These are phyloP conservation scores for Helotiales sp. DNA, from an alignment of 2,329 filamentous ascomycete species.

Conservation along the genomic window DNA sequence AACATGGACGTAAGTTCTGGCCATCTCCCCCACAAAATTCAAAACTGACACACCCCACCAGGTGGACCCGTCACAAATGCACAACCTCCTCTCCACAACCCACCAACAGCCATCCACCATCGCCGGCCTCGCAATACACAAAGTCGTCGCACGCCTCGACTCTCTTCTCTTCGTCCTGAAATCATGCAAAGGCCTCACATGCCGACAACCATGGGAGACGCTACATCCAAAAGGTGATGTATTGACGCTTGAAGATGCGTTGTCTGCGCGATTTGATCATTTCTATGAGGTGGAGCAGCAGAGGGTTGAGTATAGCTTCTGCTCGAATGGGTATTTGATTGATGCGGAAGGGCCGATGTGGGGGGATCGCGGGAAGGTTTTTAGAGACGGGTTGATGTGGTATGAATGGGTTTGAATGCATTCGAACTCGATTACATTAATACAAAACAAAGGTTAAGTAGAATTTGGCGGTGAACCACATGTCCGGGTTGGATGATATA, in stretches of 20 bases:
- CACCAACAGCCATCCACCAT: background rate
- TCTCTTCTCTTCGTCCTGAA: conserved; percentile 63
- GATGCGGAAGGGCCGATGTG: conserved; percentile 56
- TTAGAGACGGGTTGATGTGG: conserved; percentile 13
- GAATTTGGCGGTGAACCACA: no score
- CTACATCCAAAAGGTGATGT: conserved; percentile 60
- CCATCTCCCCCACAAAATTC: no score
- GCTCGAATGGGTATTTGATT: conserved; percentile 59
- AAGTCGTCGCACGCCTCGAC: conserved; percentile 58
- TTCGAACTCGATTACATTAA: background rate
- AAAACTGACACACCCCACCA: background rate
- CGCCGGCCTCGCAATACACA: conserved; percentile 42
- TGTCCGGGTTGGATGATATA: no score
- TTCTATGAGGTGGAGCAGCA: conserved; percentile 54
- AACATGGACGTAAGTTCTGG: conserved; percentile 54
- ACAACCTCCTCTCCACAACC: conserved; percentile 48
- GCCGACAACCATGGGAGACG: conserved; percentile 58
- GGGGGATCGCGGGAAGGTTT: background rate
- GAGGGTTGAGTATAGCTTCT: conserved; percentile 58
- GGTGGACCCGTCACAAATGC: conserved; percentile 56
- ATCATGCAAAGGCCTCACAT: conserved; percentile 59
- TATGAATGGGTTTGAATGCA: conserved; percentile 18
- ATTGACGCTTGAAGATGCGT: conserved; percentile 53
- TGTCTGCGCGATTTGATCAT: conserved; percentile 51
- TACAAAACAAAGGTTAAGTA: no score